Base-by-base conservation (phyloP, 2,329 filamentous ascomycete genomes). In the Nannizzia gypsea region DNA sequence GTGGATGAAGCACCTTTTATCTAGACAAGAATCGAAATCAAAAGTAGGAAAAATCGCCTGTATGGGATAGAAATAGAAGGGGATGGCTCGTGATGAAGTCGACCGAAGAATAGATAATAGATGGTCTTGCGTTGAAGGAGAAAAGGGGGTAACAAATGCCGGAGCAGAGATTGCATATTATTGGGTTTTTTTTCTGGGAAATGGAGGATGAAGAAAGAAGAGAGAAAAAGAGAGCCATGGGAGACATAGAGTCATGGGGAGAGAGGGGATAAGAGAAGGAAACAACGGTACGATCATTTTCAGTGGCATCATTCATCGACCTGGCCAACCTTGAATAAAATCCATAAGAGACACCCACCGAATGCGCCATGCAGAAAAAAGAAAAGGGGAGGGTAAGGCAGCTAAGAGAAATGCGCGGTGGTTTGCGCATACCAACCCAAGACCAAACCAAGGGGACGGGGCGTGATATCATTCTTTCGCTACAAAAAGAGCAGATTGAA, bases 291-390 rank as follows among this genome's bases (percentile, higher is more conserved):
- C 31, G 54, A 56, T 56, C 54, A 56, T 24, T 56, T 56, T 40
- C 38, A 56, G 34, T 34, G 54, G 38, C 54, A 56, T 42, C 54
- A 56, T 24, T 38, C 38, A 24, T 56, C 34, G 50, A 34, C 50
- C 28, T 54, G 28, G 28, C 50, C 50, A 36, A 34, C 50, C 50
- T 54, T 54, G 50, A 54, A 54, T 54, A 54, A 54, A 54, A 54
- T 54, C 50, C 50, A 54, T 54, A 54, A 54, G 50, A 54, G 28
- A 54, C 50, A 54, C 50, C 50, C 50, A 34, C 50, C 50, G 26
- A 42, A 56, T 56, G 54, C 54, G 54, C 54, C 54, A 56, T 56
- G 54, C 54, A 56, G 50, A 54, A 36, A 54, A 54, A 54, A 54
- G 24, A 54, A 34, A 54, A 54, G 26, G 26, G 22, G 44, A 50